Percentiles rank a stretch among this genome's conserved stretches.
Evolutionary conservation across 208 protist genomes (phyloP).

Genomic region (Porcisia hertigi): DNA sequence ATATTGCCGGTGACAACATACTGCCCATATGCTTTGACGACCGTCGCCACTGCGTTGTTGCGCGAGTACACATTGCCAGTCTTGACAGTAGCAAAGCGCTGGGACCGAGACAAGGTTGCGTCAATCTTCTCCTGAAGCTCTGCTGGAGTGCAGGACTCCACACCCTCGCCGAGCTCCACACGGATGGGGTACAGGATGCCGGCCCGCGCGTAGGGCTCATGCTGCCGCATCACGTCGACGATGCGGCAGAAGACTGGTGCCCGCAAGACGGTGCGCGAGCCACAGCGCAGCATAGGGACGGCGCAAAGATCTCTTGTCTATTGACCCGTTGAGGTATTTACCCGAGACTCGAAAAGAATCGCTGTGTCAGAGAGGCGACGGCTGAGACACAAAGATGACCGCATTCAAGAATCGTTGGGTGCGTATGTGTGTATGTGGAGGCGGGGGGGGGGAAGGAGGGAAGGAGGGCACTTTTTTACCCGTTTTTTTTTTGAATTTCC

Average conservation of each 20-base stretch:
- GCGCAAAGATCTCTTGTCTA: background rate
- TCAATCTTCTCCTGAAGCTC: slow-evolving; percentile 78
- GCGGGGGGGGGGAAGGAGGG: too few species aligned
- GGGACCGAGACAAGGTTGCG: slow-evolving; percentile 57
- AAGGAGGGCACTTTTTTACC: too few species aligned
- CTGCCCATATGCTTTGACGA: slow-evolving; percentile 67
- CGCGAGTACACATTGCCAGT: slow-evolving; percentile 72
- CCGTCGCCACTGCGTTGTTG: slow-evolving; percentile 59
- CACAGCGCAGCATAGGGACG: slow-evolving; percentile 15
- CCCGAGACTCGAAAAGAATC: background rate
- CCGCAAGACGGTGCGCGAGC: slow-evolving; percentile 10
- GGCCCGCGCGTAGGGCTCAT: slow-evolving; percentile 58
- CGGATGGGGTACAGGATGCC: slow-evolving; percentile 84
- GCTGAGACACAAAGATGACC: background rate
- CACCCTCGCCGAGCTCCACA: slow-evolving; percentile 73
- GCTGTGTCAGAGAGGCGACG: background rate
- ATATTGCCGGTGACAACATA: slow-evolving; percentile 87
- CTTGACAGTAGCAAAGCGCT: slow-evolving; percentile 74
- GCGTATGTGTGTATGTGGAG: too few species aligned
- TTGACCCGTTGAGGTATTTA: background rate
- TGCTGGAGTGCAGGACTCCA: slow-evolving; percentile 53
- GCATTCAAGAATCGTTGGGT: background rate
- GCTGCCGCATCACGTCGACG: slow-evolving; percentile 69
- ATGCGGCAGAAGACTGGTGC: slow-evolving; percentile 85
- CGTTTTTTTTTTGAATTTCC: background rate